phyloP scores from a whole-genome alignment of 2,329 filamentous ascomycete species.

The Diaporthe capsici region DNA sequence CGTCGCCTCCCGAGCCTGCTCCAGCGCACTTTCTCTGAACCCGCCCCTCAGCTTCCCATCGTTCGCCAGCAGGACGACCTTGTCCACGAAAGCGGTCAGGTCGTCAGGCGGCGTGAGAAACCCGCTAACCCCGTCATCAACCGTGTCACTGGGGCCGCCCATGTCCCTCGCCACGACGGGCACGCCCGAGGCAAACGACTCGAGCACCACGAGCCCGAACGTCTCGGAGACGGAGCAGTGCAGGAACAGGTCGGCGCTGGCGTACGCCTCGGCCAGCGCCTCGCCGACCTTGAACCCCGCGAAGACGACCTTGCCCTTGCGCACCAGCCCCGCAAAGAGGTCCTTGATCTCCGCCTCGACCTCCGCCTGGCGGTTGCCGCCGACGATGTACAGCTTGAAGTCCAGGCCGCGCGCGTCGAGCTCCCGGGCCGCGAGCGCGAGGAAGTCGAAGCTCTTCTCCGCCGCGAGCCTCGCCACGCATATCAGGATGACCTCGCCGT shows the following conservation, averaged over 20 bases:
- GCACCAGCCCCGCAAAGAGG: slow-evolving; percentile 67
- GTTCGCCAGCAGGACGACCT: slow-evolving; percentile 63
- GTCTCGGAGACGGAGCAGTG: slow-evolving; percentile 81
- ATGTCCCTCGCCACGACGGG: slow-evolving; percentile 79
- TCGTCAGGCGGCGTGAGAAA: slow-evolving; percentile 73
- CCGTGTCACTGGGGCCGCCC: slow-evolving; percentile 78
- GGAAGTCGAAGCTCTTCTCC: slow-evolving; percentile 80
- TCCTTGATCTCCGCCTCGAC: slow-evolving; percentile 73
- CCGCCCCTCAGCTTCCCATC: slow-evolving; percentile 58
- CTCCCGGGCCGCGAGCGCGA: slow-evolving; percentile 68
- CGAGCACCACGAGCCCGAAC: slow-evolving; percentile 78
- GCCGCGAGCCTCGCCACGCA: slow-evolving; percentile 77
- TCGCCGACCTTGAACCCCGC: slow-evolving; percentile 75
- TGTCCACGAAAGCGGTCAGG: slow-evolving; percentile 69
- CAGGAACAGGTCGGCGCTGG: slow-evolving; percentile 77
- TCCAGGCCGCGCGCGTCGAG: slow-evolving; percentile 68
- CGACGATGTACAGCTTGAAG: slow-evolving; percentile 77
- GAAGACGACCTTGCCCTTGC: slow-evolving; percentile 71
- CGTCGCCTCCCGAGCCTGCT: slow-evolving; percentile 73
- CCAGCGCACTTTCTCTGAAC: slow-evolving; percentile 64
- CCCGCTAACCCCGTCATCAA: slow-evolving; percentile 71
- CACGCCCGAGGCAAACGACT: slow-evolving; percentile 79
- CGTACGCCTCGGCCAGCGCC: slow-evolving; percentile 75
- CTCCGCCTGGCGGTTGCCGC: slow-evolving; percentile 74
- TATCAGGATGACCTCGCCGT: slow-evolving; percentile 74